phyloP scores from a whole-genome alignment of 768 basidiomycete species.

The Hygrophoropsis aurantiaca region DNA sequence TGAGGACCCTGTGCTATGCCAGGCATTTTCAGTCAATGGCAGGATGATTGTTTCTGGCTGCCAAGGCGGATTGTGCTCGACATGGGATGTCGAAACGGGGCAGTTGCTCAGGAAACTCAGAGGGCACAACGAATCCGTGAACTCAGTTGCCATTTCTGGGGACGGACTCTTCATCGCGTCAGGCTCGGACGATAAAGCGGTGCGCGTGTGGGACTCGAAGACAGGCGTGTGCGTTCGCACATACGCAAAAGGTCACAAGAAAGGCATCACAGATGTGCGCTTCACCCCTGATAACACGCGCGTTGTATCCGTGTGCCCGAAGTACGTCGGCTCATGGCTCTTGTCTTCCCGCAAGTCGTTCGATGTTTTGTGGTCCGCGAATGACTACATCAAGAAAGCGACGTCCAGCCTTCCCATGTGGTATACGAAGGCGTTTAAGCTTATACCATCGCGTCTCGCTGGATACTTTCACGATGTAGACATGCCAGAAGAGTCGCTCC shows the following conservation, averaged over 20 bases:
- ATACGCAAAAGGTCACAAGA: conserved; percentile 10
- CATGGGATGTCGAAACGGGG: conserved; percentile 12
- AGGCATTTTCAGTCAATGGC: conserved; percentile 18
- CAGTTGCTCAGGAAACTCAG: conserved; percentile 7
- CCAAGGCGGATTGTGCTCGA: conserved; percentile 9
- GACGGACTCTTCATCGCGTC: conserved; percentile 17
- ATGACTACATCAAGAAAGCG: conserved; percentile 7
- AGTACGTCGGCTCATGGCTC: conserved; percentile 13
- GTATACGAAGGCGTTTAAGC: conserved; percentile 11
- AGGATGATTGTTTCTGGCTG: conserved; percentile 14
- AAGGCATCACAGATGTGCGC: conserved; percentile 13
- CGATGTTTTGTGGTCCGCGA: conserved; percentile 13
- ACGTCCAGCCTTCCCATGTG: conserved; percentile 11
- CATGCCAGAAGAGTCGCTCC: not conserved
- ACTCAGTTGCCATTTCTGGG: conserved; percentile 19
- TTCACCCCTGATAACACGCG: conserved; percentile 14
- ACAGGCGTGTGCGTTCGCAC: conserved; percentile 16
- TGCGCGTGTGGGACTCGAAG: conserved; percentile 23
- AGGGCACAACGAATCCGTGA: conserved; percentile 18
- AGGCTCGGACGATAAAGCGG: conserved; percentile 16
- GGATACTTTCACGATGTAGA: conserved; percentile 11
- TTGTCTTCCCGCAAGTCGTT: conserved; percentile 5
- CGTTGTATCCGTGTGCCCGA: conserved; percentile 13
- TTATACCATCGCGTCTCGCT: conserved; percentile 4
- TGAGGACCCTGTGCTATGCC: conserved; percentile 10